A percentile compares a stretch with the other conserved stretches of the same genome.
These are phyloP conservation scores for Oryza coarctata DNA, from an alignment of 176 grass and related monocot genomes.

Conservation along the genomic window DNA sequence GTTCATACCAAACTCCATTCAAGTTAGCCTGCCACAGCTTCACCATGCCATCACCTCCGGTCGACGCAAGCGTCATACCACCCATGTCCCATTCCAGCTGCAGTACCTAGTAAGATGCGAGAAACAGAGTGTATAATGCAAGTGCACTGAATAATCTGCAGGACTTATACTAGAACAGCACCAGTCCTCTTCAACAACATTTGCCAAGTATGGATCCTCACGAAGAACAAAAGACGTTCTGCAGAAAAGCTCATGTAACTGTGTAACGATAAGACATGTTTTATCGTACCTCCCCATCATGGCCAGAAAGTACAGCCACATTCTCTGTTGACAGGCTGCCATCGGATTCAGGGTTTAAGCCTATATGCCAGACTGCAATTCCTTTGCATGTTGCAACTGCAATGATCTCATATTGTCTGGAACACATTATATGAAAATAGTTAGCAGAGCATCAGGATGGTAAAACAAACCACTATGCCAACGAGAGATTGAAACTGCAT, in stretches of 20 bases:
- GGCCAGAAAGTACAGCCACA: conserved; percentile 71
- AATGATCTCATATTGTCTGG: conserved; percentile 83
- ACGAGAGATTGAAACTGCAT: neutral
- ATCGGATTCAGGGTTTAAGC: conserved; percentile 55
- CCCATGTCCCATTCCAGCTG: conserved; percentile 96
- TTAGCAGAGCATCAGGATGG: neutral
- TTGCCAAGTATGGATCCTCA: neutral
- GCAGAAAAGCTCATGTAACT: neutral
- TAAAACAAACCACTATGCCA: neutral
- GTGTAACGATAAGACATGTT: neutral
- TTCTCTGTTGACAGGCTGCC: conserved; percentile 56
- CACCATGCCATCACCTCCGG: conserved; percentile 71
- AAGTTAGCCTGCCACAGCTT: conserved; percentile 88
- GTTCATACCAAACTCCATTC: conserved; percentile 89
- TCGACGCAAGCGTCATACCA: conserved; percentile 90
- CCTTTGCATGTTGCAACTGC: conserved; percentile 89
- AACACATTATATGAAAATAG: conserved; percentile 1
- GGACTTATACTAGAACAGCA: neutral
- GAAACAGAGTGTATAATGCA: conserved; percentile 14
- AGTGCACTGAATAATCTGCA: neutral
- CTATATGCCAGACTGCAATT: conserved; percentile 81
- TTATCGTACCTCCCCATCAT: conserved; percentile 66
- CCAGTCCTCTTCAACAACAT: neutral
- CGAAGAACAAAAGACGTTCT: neutral
- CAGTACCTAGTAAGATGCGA: conserved; percentile 54